phyloP scores from a whole-genome alignment of 129 eudicot genomes.

The Escallonia rubra region DNA sequence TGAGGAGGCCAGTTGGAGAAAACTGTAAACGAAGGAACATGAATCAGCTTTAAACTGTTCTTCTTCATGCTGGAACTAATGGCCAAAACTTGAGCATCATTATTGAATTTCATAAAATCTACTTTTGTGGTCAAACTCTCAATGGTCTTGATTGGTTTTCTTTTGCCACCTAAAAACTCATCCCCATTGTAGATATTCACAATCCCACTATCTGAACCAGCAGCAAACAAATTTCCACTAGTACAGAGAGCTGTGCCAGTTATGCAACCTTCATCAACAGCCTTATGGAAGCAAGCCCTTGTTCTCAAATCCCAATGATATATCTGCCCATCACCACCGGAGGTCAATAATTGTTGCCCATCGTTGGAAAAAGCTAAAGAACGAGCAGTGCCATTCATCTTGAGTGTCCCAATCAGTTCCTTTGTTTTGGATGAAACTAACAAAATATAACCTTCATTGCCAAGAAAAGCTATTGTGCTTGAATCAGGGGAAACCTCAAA shows the following conservation, averaged over 20 bases:
- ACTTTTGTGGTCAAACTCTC: slow-evolving; percentile 71
- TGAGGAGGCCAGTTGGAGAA: slow-evolving; percentile 94
- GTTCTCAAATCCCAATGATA: slow-evolving; percentile 95
- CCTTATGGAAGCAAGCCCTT: slow-evolving; percentile 72
- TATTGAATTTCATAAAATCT: slow-evolving; percentile 70
- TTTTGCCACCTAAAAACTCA: slow-evolving; percentile 83
- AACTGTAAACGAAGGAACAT: slow-evolving; percentile 75
- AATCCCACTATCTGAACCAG: slow-evolving; percentile 88
- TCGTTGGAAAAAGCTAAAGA: slow-evolving; percentile 56
- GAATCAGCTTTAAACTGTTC: slow-evolving; percentile 74
- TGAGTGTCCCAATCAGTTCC: slow-evolving; percentile 73
- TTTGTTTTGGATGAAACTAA: slow-evolving; percentile 82
- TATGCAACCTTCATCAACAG: slow-evolving; percentile 83
- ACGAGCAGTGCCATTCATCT: slow-evolving; percentile 90
- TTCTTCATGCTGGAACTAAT: slow-evolving; percentile 75
- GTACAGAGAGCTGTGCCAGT: slow-evolving; percentile 61
- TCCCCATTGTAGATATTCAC: slow-evolving; percentile 80
- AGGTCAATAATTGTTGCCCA: slow-evolving; percentile 60
- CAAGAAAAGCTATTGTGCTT: slow-evolving; percentile 76
- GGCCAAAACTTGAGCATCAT: slow-evolving; percentile 79
- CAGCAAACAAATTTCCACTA: slow-evolving; percentile 66
- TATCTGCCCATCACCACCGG: slow-evolving; percentile 92
- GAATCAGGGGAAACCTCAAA: slow-evolving; percentile 97
- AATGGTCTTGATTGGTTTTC: slow-evolving; percentile 66
- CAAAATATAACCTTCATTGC: slow-evolving; percentile 78